Evolutionary conservation across 306 rosid genomes (phyloP).

Genomic region (Quercus rubra): DNA sequence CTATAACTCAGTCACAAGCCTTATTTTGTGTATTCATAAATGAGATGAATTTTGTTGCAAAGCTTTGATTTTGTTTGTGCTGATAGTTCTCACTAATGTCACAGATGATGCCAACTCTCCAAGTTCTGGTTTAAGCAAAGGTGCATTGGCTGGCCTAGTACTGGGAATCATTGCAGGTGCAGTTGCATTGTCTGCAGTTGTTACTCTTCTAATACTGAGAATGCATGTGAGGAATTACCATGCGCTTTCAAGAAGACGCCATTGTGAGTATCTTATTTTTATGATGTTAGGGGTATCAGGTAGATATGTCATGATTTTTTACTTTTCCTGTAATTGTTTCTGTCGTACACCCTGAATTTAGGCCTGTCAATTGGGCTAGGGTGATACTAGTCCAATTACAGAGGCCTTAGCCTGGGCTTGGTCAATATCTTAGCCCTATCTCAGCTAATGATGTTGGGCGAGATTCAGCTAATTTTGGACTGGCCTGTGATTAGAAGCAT

Average conservation of each 20-base stretch:
- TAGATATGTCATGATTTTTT: neutral
- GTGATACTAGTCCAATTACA: neutral
- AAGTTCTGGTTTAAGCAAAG: neutral
- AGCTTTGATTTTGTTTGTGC: neutral
- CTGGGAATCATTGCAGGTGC: neutral
- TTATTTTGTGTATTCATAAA: neutral
- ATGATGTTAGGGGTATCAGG: neutral
- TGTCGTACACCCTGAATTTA: neutral
- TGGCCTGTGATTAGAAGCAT: neutral
- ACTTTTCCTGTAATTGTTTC: neutral
- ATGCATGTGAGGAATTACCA: neutral
- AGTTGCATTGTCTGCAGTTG: neutral
- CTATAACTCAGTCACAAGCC: neutral
- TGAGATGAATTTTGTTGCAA: neutral
- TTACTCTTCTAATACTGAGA: neutral
- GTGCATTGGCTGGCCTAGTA: slow-evolving; percentile 4
- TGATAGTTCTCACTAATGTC: neutral
- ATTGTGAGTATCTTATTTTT: neutral
- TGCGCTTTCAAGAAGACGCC: neutral
- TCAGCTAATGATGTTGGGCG: neutral
- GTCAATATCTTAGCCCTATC: neutral
- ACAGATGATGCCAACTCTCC: neutral
- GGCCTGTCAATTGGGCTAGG: neutral
- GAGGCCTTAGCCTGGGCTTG: neutral
- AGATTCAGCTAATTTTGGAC: neutral